phyloP scores from a whole-genome alignment of 805 yeast species.

The Yarrowia keelungensis region DNA sequence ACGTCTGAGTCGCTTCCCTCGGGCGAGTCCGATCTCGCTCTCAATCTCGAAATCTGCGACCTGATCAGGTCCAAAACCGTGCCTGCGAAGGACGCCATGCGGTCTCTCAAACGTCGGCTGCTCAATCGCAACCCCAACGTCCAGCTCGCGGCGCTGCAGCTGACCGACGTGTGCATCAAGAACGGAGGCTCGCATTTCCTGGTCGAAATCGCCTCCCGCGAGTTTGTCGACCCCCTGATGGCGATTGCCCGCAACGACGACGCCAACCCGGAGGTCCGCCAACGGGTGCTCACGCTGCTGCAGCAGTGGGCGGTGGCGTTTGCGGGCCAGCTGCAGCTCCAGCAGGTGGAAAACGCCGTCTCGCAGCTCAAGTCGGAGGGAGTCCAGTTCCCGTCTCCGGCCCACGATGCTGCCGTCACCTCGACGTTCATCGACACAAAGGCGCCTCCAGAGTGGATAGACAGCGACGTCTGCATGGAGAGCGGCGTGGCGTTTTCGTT shows the following conservation, averaged over 20 bases:
- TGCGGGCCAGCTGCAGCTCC: slow-evolving; percentile 67
- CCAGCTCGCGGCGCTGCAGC: slow-evolving; percentile 73
- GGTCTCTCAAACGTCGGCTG: slow-evolving; percentile 78
- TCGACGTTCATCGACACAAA: slow-evolving; percentile 77
- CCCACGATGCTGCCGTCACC: slow-evolving; percentile 48
- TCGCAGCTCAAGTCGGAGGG: slow-evolving; percentile 64
- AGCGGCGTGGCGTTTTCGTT: slow-evolving; percentile 82
- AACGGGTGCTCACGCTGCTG: slow-evolving; percentile 65
- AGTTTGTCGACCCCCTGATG: slow-evolving; percentile 76
- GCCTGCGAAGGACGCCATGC: slow-evolving; percentile 81
- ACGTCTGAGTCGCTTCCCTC: slow-evolving; percentile 90
- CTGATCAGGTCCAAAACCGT: slow-evolving; percentile 80
- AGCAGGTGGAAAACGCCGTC: slow-evolving; percentile 69
- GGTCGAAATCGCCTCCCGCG: slow-evolving; percentile 77
- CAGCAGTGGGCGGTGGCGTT: slow-evolving; percentile 83
- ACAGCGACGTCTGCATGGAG: slow-evolving; percentile 93
- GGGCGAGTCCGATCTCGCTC: slow-evolving; percentile 78
- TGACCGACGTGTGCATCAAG: slow-evolving; percentile 86
- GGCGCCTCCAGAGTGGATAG: slow-evolving; percentile 98
- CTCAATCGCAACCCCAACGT: slow-evolving; percentile 79
- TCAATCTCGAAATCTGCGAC: slow-evolving; percentile 87
- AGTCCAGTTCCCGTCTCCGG: slow-evolving; percentile 66
- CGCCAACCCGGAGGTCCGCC: slow-evolving; percentile 58
- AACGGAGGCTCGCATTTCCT: slow-evolving; percentile 91
- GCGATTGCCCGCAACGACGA: slow-evolving; percentile 34